phyloP scores from a whole-genome alignment of 2,329 filamentous ascomycete genomes.

The Aspergillus latus region DNA sequence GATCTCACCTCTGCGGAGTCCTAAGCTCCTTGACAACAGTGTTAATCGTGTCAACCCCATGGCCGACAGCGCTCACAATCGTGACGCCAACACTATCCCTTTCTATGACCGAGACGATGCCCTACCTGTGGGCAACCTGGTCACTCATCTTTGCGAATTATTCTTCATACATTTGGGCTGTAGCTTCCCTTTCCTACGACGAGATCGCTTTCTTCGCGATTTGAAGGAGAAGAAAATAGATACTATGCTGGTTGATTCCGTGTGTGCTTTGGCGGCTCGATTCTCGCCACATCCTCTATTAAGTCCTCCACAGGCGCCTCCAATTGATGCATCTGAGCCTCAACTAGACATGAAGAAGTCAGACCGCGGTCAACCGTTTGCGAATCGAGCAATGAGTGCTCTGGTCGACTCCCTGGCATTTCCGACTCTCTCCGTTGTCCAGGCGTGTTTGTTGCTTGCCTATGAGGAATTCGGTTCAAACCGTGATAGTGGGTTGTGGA shows the following conservation, averaged over 20 bases:
- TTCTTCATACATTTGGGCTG: constrained; percentile 83
- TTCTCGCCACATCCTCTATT: constrained; percentile 66
- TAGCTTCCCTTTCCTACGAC: constrained; percentile 79
- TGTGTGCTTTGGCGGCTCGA: constrained; percentile 77
- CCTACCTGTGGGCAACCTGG: constrained; percentile 70
- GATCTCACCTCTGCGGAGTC: constrained; percentile 37
- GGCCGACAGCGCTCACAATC: constrained; percentile 29
- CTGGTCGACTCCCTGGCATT: constrained; percentile 81
- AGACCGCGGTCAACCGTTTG: constrained; percentile 74
- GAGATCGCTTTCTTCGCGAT: constrained; percentile 68
- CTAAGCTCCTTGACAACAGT: constrained; percentile 26
- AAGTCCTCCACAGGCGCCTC: constrained; percentile 52
- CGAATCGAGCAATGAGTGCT: constrained; percentile 75
- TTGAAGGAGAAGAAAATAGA: constrained; percentile 79
- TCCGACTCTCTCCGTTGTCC: constrained; percentile 78
- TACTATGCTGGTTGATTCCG: constrained; percentile 79
- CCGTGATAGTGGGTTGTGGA: constrained; percentile 87
- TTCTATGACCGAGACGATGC: constrained; percentile 74
- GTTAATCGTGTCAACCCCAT: constrained; percentile 21
- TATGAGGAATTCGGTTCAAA: constrained; percentile 88
- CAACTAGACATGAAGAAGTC: constrained; percentile 47
- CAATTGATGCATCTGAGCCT: constrained; percentile 43
- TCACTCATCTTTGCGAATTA: constrained; percentile 72
- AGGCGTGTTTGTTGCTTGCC: constrained; percentile 78
- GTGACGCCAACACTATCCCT: constrained; percentile 53